phyloP scores from a whole-genome alignment of 768 basidiomycete genomes.

The Kwoniella shandongensis region DNA sequence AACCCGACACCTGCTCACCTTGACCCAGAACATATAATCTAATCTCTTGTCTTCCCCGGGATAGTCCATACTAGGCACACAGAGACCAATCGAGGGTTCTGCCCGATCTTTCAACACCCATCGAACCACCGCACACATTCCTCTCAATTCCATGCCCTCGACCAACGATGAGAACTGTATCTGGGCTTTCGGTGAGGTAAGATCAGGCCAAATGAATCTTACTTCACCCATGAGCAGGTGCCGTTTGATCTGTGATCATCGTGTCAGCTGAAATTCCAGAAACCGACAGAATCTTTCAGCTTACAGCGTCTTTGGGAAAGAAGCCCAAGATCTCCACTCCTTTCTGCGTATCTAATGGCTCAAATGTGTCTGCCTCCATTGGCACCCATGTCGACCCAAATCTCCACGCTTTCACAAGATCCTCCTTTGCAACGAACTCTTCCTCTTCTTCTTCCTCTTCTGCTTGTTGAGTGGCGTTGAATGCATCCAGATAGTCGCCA shows the following conservation, averaged over 20 bases:
- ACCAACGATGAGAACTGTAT: slow-evolving; percentile 83
- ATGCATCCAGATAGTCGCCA: slow-evolving; percentile 39
- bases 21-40: slow-evolving; percentile 80
- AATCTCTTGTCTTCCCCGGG: slow-evolving; percentile 53
- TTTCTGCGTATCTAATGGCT: slow-evolving; percentile 67
- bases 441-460: slow-evolving; percentile 38
- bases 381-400: slow-evolving; percentile 67
- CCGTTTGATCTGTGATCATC: slow-evolving; percentile 66
- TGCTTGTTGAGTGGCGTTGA: slow-evolving; percentile 48
- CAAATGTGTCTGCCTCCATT: slow-evolving; percentile 80
- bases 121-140: slow-evolving; percentile 73
- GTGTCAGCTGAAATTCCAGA: too few species aligned
- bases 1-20: slow-evolving; percentile 63
- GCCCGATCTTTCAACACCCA: slow-evolving; percentile 72
- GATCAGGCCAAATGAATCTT: slow-evolving; percentile 79
- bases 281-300: slow-evolving; percentile 13
- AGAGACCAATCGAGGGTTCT: slow-evolving; percentile 83
- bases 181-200: slow-evolving; percentile 66
- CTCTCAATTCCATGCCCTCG: slow-evolving; percentile 71
- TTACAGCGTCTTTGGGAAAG: slow-evolving; percentile 67
- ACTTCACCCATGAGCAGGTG: slow-evolving; percentile 81
- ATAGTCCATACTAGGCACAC: slow-evolving; percentile 66
- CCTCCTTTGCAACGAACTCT: slow-evolving; percentile 51
- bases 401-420: slow-evolving; percentile 52
- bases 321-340: slow-evolving; percentile 89